These are phyloP conservation scores for Corynespora cassiicola DNA, from an alignment of 2,329 filamentous ascomycete genomes.

Conservation along the genomic window DNA sequence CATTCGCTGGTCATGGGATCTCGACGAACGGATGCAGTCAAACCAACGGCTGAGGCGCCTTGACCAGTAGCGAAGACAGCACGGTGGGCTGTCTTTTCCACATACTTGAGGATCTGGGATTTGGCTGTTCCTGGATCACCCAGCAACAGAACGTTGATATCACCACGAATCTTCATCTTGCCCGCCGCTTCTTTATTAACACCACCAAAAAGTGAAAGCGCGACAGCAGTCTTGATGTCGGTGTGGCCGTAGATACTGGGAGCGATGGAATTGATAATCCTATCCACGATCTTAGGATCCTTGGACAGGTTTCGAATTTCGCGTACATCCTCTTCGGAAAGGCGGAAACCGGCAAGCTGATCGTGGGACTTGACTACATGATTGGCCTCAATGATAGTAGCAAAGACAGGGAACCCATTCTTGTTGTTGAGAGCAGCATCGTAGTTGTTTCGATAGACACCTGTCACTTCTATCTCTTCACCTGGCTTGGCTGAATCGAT, in stretches of 20 bases:
- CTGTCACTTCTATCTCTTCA: conserved; percentile 96
- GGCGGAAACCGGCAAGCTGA: conserved; percentile 92
- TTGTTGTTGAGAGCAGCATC: conserved; percentile 98
- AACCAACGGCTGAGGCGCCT: conserved; percentile 94
- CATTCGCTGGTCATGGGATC: conserved; percentile 96
- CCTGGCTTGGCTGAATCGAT: conserved; percentile 97
- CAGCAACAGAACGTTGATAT: conserved; percentile 96
- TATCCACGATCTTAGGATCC: conserved; percentile 91
- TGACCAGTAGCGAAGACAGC: conserved; percentile 98
- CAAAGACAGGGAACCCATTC: conserved; percentile 98
- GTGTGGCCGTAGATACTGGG: conserved; percentile 97
- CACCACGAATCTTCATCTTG: conserved; percentile 88
- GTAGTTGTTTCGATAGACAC: conserved; percentile 97
- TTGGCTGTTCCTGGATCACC: conserved; percentile 98
- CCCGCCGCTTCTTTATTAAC: conserved; percentile 91
- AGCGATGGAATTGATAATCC: conserved; percentile 89
- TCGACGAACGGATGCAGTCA: conserved; percentile 93
- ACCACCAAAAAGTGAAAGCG: conserved; percentile 91
- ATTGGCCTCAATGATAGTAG: conserved; percentile 96
- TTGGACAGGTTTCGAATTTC: conserved; percentile 86
- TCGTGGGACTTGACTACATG: conserved; percentile 97
- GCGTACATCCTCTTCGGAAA: conserved; percentile 94
- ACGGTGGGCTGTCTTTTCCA: conserved; percentile 95
- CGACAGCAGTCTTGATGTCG: conserved; percentile 96
- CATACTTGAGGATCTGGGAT: conserved; percentile 95